These are phyloP conservation scores for Hibiscus trionum DNA, from an alignment of 345 rosid species.

Conservation along the genomic window DNA sequence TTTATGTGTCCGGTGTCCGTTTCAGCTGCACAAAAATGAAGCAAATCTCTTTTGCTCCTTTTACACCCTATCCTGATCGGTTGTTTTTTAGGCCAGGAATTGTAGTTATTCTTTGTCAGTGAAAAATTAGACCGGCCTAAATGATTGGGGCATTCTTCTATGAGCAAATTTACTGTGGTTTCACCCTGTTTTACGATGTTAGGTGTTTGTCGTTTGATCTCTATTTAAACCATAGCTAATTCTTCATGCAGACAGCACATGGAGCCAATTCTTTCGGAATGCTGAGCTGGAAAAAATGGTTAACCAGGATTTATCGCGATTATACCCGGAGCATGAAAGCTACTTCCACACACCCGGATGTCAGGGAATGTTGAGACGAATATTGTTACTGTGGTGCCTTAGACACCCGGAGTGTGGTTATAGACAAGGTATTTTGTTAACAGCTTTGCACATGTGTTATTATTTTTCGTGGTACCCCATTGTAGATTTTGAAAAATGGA, in stretches of 20 bases:
- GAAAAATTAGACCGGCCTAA: neutral
- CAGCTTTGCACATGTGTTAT: neutral
- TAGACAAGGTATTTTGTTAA: slow-evolving; percentile 56
- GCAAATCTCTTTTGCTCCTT: neutral
- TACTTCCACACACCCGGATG: slow-evolving; percentile 95
- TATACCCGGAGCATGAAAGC: slow-evolving; percentile 89
- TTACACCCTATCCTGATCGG: neutral
- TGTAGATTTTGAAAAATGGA: neutral
- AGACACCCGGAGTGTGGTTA: slow-evolving; percentile 77
- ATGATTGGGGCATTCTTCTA: neutral
- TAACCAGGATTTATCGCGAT: slow-evolving; percentile 86
- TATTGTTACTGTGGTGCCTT: slow-evolving; percentile 88
- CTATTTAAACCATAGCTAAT: neutral
- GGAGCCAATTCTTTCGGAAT: slow-evolving; percentile 89
- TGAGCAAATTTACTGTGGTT: neutral
- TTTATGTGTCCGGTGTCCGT: neutral
- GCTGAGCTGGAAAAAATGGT: slow-evolving; percentile 93
- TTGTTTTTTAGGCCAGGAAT: neutral
- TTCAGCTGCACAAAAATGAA: neutral
- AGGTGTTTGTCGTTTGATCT: neutral
- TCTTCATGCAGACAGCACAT: slow-evolving; percentile 66
- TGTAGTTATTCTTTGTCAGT: neutral
- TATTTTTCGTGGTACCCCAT: neutral
- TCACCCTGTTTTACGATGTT: neutral
- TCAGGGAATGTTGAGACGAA: slow-evolving; percentile 90